Percentiles rank a stretch among this genome's conserved stretches.
Evolutionary conservation across 2,329 filamentous ascomycete species (phyloP).

Genomic region (Xylariaceae sp.): DNA sequence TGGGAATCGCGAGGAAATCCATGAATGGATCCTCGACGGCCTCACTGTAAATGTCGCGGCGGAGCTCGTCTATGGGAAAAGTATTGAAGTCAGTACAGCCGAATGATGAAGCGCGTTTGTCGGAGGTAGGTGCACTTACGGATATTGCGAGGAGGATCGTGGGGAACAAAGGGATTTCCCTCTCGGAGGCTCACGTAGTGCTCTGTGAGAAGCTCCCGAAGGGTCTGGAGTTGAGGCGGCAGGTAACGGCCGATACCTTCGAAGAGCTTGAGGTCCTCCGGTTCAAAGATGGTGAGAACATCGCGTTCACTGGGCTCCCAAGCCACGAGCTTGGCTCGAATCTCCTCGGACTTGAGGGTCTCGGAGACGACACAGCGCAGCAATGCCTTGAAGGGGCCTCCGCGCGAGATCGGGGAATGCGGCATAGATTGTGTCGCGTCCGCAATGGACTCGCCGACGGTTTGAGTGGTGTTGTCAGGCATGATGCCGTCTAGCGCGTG

Average conservation of each 20-base stretch:
- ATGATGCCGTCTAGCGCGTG: no score
- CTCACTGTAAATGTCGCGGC: neutral
- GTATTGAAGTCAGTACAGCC: neutral
- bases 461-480: no score
- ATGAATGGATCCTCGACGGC: conserved; percentile 9
- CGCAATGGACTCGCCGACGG: no score
- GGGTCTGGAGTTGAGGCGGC: neutral
- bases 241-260: conserved; percentile 14
- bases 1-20: conserved; percentile 11
- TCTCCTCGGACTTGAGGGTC: conserved; percentile 8
- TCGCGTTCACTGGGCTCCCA: conserved; percentile 18
- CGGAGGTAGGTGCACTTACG: neutral
- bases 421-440: no score
- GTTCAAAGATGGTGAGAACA: conserved; percentile 19
- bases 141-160: neutral
- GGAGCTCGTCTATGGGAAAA: neutral
- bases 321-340: conserved; percentile 15
- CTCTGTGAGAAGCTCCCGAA: conserved; percentile 18
- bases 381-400: no score
- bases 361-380: neutral
- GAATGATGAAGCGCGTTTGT: no score
- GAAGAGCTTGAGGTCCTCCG: conserved; percentile 15
- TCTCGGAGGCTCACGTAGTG: conserved; percentile 13
- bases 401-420: no score
- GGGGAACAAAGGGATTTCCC: neutral